phyloP scores from a whole-genome alignment of 2,329 filamentous ascomycete species.

The Juglanconis juglandina region DNA sequence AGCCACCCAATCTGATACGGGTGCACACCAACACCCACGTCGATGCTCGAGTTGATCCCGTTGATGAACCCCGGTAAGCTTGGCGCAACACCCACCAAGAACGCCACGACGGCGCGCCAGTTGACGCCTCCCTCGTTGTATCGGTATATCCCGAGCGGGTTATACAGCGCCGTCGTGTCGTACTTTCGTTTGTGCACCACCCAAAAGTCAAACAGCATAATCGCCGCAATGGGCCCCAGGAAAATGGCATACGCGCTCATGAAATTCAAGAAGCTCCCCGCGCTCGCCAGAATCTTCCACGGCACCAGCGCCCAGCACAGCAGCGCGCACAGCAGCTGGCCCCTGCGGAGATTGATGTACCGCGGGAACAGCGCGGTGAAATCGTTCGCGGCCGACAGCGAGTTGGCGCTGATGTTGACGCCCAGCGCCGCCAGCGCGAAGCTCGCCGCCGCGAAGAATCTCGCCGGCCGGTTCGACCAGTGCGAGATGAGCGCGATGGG shows the following conservation, averaged over 20 bases:
- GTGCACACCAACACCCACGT: slow-evolving; percentile 14
- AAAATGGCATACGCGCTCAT: slow-evolving; percentile 35
- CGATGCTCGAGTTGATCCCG: slow-evolving; percentile 11
- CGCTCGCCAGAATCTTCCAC: slow-evolving; percentile 2
- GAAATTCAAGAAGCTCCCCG: slow-evolving; percentile 24
- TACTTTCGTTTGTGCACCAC: slow-evolving; percentile 30
- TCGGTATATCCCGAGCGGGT: slow-evolving; percentile 33
- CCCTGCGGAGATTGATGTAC: slow-evolving; percentile 50
- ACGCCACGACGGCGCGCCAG: slow-evolving; percentile 29
- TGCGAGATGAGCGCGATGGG: slow-evolving; percentile 40
- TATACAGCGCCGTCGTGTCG: slow-evolving; percentile 36
- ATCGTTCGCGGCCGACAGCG: slow-evolving; percentile 49
- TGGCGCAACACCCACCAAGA: neutral
- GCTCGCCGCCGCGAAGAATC: slow-evolving; percentile 10
- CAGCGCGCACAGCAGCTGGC: slow-evolving; percentile 39
- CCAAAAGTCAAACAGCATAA: slow-evolving; percentile 25
- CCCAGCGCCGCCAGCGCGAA: slow-evolving; percentile 42
- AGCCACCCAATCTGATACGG: slow-evolving; percentile 17
- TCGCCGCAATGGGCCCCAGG: slow-evolving; percentile 27
- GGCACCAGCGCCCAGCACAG: slow-evolving; percentile 38
- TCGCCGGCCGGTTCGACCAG: slow-evolving; percentile 12
- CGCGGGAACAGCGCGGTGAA: slow-evolving; percentile 48
- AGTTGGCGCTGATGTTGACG: slow-evolving; percentile 52
- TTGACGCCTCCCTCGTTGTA: slow-evolving; percentile 28
- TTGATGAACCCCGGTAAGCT: slow-evolving; percentile 3